Percentiles rank a stretch among this genome's conserved stretches.
phyloP scores from a whole-genome alignment of 768 basidiomycete species.

The Trametes meyenii region DNA sequence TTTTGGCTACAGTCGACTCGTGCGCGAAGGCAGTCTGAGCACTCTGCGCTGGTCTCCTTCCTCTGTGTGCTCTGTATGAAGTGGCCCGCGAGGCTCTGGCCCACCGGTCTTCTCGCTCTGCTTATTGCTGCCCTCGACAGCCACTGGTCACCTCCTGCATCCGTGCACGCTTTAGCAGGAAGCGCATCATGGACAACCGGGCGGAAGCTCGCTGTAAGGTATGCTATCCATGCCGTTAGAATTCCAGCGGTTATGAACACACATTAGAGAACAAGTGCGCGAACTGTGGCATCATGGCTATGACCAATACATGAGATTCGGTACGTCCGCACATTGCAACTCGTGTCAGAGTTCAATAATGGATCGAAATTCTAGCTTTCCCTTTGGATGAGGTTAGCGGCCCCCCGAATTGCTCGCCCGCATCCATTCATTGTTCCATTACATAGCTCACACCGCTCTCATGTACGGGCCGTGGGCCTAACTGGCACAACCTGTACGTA shows the following conservation, averaged over 20 bases:
- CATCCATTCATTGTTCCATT: background rate
- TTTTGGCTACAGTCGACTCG: background rate
- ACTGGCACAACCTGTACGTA: slow-evolving; percentile 80
- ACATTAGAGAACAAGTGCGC: slow-evolving; percentile 63
- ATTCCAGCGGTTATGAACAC: background rate
- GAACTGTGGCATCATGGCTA: slow-evolving; percentile 92
- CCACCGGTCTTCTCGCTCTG: slow-evolving; percentile 32
- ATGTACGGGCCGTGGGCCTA: slow-evolving; percentile 86
- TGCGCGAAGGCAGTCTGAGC: background rate
- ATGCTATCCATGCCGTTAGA: background rate
- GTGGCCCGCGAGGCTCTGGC: slow-evolving; percentile 33
- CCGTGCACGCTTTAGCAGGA: slow-evolving; percentile 16
- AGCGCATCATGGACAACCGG: slow-evolving; percentile 30
- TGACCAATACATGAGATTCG: slow-evolving; percentile 83
- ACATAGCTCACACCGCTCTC: slow-evolving; percentile 82
- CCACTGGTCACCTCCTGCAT: slow-evolving; percentile 24
- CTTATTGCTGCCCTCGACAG: slow-evolving; percentile 31
- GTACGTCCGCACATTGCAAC: slow-evolving; percentile 42
- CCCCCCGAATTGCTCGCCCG: slow-evolving; percentile 7
- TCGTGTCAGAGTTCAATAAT: background rate
- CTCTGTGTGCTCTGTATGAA: slow-evolving; percentile 28
- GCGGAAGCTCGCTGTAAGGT: slow-evolving; percentile 34
- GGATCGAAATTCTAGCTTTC: slow-evolving; percentile 54
- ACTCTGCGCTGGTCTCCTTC: background rate
- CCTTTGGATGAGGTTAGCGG: slow-evolving; percentile 80